Evolutionary conservation across 2,329 filamentous ascomycete genomes (phyloP), one percentile per base, ranked within the genome.

Genomic region (Cercospora sp.): DNA sequence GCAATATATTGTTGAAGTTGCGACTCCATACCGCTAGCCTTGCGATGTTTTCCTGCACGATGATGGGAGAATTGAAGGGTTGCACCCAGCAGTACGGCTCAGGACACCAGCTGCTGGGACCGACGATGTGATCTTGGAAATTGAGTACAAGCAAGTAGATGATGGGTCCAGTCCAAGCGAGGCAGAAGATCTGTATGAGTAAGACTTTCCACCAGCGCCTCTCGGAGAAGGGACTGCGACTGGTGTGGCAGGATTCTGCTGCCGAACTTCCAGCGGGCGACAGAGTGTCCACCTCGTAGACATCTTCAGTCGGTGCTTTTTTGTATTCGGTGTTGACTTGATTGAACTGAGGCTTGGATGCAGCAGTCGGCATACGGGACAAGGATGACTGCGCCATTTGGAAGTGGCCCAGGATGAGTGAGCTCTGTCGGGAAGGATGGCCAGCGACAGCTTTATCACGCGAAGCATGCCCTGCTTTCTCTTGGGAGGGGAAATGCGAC

Each of bases 201-300:
- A 42, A 16, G 3, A n/a, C 7, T 6, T 42, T 9, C 36, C 36
- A 42, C 36, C 36, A 40, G 12, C 2, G 33, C 1, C 33, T 12
- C 12, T 3, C 1, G 4, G 4, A 16, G 33, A 4, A 1, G 1
- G 5, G 1, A 0, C 16, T 36, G 36, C 36, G 13, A 2, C 13
- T 3, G 6, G 16, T n/a, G 16, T 9, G 16, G 16, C 36, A 9
- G 5, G 36, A 3, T 1, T 42, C 7, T 0, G 36, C 36, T 3
- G 36, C 2, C 13, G 36, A 42, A 3, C 5, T 0, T 8, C 8
- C 16, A 2, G 8, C 36, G 1, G 36, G 36, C 0, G 3, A 3
- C 2, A 3, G 3, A 0, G 13, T 40, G 2, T 40, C 3, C 7
- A 42, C 0, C 36, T 42, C 36, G 5, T 42, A 3, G 3, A 42